Evolutionary conservation across 257 asterid genomes (phyloP).

Genomic region (Solanum rostratum): DNA sequence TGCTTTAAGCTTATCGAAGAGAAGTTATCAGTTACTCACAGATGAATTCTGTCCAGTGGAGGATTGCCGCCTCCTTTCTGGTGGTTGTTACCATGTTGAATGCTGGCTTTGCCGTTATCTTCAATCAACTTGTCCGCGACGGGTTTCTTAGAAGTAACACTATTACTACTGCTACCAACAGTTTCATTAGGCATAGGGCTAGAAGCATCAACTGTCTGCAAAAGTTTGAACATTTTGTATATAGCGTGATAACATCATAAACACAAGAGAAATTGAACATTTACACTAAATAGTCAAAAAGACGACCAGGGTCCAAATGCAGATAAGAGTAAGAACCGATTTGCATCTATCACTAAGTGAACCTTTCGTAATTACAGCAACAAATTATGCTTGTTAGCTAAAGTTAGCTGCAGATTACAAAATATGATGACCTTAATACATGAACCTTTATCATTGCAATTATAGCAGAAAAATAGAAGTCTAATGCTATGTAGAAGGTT

Average conservation of each 20-base stretch:
- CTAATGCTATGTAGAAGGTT: background rate
- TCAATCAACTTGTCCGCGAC: slow-evolving; percentile 11
- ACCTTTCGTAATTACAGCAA: background rate
- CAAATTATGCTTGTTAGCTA: background rate
- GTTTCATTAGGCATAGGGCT: background rate
- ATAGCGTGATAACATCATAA: background rate
- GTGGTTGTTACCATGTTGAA: slow-evolving; percentile 15
- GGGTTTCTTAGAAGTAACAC: slow-evolving; percentile 6
- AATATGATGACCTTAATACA: background rate
- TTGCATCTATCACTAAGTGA: background rate
- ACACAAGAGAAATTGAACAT: background rate
- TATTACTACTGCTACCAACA: background rate
- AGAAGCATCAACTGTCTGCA: background rate
- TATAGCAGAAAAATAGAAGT: background rate
- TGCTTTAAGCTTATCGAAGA: background rate
- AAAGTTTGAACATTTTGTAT: background rate
- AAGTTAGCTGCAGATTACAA: background rate
- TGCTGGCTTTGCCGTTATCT: slow-evolving; percentile 9
- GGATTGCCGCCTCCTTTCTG: slow-evolving; percentile 21
- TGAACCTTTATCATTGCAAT: background rate
- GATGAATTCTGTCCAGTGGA: slow-evolving; percentile 46
- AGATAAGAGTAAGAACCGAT: background rate
- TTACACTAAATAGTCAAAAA: background rate
- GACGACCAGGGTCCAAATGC: background rate
- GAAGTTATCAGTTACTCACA: slow-evolving; percentile 26